A percentile compares a stretch with the other conserved stretches of the same genome.
Evolutionary conservation across 1,284 basidiomycete genomes (phyloP).

Genomic region (Schizophyllum amplum): DNA sequence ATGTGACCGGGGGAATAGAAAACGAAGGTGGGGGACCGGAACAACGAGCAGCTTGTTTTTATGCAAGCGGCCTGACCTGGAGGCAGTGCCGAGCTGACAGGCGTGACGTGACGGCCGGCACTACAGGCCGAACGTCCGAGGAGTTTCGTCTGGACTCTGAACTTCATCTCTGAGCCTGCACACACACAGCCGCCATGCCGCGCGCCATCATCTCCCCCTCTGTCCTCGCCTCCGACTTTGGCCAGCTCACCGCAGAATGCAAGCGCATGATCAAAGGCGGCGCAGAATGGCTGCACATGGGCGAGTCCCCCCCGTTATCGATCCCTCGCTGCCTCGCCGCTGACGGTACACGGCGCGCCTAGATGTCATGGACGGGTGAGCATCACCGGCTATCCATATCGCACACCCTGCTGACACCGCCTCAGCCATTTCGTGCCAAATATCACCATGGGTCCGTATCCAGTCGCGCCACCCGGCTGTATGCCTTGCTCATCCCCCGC

Average conservation of each 20-base stretch:
- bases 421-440: conserved; percentile 95
- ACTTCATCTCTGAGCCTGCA: no score
- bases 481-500: conserved; percentile 7
- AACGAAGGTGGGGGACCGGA: conserved; percentile 1
- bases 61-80: not conserved
- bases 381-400: conserved; percentile 12
- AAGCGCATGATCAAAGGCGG: conserved; percentile 88
- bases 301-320: conserved; percentile 37
- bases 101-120: not conserved
- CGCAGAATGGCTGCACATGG: conserved; percentile 96
- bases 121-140: no score
- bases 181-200: conserved; percentile 54
- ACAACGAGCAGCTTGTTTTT: not conserved
- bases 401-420: not conserved
- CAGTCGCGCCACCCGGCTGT: not conserved
- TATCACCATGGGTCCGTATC: conserved; percentile 80
- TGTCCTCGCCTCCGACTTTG: conserved; percentile 92
- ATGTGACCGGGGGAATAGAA: conserved; percentile 8
- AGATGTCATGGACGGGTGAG: conserved; percentile 96
- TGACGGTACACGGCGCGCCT: conserved; percentile 7
- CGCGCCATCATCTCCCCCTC: conserved; percentile 86
- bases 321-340: conserved; percentile 1
- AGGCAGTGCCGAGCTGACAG: not conserved
- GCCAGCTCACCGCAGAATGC: conserved; percentile 86
- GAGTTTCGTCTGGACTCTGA: no score